phyloP scores from a whole-genome alignment of 208 protist genomes.

The Strigomonas oncopelti region DNA sequence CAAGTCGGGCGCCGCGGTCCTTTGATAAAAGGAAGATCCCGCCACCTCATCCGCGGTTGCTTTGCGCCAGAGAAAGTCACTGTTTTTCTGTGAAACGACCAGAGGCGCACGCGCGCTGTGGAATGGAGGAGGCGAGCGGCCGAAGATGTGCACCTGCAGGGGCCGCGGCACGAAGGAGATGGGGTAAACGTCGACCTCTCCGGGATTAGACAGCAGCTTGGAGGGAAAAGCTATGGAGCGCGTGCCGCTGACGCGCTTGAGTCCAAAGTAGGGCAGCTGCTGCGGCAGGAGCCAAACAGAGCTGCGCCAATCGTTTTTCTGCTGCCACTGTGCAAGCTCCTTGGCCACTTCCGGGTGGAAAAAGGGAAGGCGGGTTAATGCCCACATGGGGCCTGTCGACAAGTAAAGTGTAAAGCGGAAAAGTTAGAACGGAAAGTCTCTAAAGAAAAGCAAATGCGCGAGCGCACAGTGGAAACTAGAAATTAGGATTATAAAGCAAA shows the following conservation, averaged over 20 bases:
- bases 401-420: too few relatives aligned
- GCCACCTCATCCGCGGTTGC: constrained; percentile 32
- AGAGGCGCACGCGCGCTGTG: background rate
- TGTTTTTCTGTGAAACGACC: constrained; percentile 7
- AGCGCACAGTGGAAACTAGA: too few relatives aligned
- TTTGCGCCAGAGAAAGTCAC: constrained; percentile 20
- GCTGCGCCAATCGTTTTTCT: constrained; percentile 27
- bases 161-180: background rate
- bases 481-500: too few relatives aligned
- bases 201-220: constrained; percentile 8
- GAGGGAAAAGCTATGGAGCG: constrained; percentile 29
- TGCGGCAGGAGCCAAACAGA: constrained; percentile 35
- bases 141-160: background rate
- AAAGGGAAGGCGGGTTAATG: constrained; percentile 28
- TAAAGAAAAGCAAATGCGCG: too few relatives aligned
- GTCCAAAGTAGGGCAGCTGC: constrained; percentile 27
- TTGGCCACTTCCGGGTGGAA: constrained; percentile 16
- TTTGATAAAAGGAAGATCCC: constrained; percentile 24
- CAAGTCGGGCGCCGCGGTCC: background rate
- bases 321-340: constrained; percentile 18
- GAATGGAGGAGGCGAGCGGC: background rate
- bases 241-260: constrained; percentile 17
- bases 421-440: too few relatives aligned
- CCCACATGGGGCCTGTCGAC: constrained; percentile 21
- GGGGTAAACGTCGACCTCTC: background rate